These are phyloP conservation scores for Penicillium thymicola DNA, from an alignment of 2,329 filamentous ascomycete species.

Conservation along the genomic window DNA sequence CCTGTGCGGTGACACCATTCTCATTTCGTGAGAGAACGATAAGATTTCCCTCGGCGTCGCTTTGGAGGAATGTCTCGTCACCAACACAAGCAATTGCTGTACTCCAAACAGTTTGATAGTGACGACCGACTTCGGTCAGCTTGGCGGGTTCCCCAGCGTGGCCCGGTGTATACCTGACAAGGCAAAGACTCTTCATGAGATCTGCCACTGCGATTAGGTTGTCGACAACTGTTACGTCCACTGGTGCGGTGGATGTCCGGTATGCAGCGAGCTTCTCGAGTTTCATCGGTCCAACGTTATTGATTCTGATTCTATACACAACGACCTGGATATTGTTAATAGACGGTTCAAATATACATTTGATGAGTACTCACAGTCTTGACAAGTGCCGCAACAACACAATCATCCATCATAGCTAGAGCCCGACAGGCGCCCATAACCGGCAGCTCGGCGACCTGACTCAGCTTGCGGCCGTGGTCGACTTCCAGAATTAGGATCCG, in stretches of 20 bases:
- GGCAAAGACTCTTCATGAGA: constrained; percentile 84
- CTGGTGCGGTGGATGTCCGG: constrained; percentile 76
- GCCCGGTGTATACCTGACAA: constrained; percentile 68
- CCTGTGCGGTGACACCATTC: constrained; percentile 70
- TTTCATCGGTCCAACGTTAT: constrained; percentile 39
- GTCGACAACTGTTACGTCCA: constrained; percentile 72
- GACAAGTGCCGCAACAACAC: constrained; percentile 80
- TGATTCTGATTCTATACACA: constrained; percentile 51
- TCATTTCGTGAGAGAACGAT: constrained; percentile 72
- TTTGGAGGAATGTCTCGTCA: constrained; percentile 72
- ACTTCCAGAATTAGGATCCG: constrained; percentile 84
- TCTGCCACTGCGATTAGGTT: constrained; percentile 81
- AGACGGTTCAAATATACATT: neutral
- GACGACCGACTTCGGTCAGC: constrained; percentile 71
- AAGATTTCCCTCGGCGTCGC: constrained; percentile 85
- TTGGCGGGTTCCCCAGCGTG: constrained; percentile 57
- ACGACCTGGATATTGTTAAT: constrained; percentile 49
- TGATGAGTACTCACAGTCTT: constrained; percentile 64
- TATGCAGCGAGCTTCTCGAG: constrained; percentile 73
- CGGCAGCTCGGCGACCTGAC: constrained; percentile 64
- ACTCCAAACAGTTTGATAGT: constrained; percentile 77
- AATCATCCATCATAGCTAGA: constrained; percentile 68
- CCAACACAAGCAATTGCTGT: constrained; percentile 74
- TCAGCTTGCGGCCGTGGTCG: constrained; percentile 65
- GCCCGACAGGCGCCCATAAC: constrained; percentile 79